phyloP scores from a whole-genome alignment of 306 rosid species.

The Vicia sativa region DNA sequence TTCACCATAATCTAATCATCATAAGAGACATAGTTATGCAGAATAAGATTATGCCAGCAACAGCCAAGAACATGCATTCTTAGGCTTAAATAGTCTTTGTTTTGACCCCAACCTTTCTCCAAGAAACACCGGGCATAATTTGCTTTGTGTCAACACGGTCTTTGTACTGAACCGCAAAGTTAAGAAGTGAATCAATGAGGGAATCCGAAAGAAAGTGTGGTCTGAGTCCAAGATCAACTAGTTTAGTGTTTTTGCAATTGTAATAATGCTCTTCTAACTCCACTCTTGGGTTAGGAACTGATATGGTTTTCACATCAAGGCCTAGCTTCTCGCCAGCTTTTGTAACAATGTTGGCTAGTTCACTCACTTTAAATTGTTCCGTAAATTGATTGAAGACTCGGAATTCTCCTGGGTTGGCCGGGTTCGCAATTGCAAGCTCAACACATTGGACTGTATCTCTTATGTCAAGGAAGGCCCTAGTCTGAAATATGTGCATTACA shows the following conservation, averaged over 20 bases:
- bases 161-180: constrained; percentile 71
- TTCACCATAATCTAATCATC: constrained; percentile 34
- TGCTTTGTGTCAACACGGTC: constrained; percentile 86
- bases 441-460: constrained; percentile 96
- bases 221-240: constrained; percentile 81
- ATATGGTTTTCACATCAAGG: constrained; percentile 62
- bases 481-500: constrained; percentile 56
- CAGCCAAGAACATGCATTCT: constrained; percentile 14
- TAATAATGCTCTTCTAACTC: constrained; percentile 98
- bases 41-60: neutral
- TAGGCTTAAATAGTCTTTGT: constrained; percentile 67
- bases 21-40: constrained; percentile 24
- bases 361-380: constrained; percentile 85
- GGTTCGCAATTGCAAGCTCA: constrained; percentile 93
- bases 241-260: constrained; percentile 93
- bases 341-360: constrained; percentile 80
- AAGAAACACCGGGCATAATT: constrained; percentile 93
- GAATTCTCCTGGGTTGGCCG: constrained; percentile 83
- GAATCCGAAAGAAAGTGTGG: constrained; percentile 94
- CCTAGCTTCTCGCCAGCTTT: constrained; percentile 89
- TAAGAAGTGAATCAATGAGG: constrained; percentile 89
- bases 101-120: constrained; percentile 81
- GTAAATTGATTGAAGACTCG: constrained; percentile 94
- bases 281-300: constrained; percentile 96
- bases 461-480: constrained; percentile 94